These are phyloP conservation scores for Solanum ossicruentum DNA, from an alignment of 257 asterid species.

Conservation along the genomic window DNA sequence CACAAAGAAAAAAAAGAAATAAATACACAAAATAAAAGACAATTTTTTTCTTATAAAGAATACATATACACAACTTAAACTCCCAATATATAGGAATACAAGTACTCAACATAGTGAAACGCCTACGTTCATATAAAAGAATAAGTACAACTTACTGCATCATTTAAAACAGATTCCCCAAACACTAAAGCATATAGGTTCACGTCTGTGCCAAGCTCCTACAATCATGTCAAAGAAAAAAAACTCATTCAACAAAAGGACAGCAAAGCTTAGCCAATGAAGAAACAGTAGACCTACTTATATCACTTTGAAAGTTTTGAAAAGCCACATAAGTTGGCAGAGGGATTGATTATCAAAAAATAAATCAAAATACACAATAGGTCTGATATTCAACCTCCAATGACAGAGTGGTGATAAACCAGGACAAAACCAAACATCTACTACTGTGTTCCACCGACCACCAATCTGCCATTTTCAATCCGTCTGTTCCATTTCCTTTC, in stretches of 20 bases:
- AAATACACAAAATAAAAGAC: neutral
- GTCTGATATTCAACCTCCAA: neutral
- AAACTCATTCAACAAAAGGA: neutral
- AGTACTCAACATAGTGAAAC: neutral
- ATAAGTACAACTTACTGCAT: slow-evolving; percentile 62
- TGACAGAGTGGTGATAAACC: neutral
- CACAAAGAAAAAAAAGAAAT: slow-evolving; percentile 15
- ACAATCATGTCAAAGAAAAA: neutral
- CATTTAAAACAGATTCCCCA: slow-evolving; percentile 98
- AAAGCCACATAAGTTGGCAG: neutral
- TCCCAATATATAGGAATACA: neutral
- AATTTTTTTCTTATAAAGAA: neutral
- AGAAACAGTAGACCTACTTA: neutral
- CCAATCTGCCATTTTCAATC: no score
- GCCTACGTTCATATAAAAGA: slow-evolving; percentile 1
- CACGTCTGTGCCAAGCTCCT: slow-evolving; percentile 96
- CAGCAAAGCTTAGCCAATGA: neutral
- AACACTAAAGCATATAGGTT: slow-evolving; percentile 95
- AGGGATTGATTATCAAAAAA: neutral
- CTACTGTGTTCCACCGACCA: no score
- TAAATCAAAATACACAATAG: neutral
- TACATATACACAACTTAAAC: neutral
- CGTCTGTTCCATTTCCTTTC: no score
- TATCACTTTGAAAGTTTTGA: neutral
- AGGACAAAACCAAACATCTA: neutral